phyloP scores from a whole-genome alignment of 257 asterid species.

The Ehretia macrophylla region DNA sequence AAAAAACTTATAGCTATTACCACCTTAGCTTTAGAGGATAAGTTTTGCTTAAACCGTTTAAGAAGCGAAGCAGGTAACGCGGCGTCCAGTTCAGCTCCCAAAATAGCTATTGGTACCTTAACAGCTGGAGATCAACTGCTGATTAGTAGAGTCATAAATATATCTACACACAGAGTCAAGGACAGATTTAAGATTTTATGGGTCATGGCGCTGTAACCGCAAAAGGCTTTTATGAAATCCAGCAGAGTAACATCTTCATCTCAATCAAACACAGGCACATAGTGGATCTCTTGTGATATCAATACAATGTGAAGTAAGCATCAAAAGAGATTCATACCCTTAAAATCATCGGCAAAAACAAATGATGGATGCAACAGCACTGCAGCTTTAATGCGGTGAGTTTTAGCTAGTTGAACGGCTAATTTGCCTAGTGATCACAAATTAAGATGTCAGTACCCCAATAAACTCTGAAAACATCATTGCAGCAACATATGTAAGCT shows the following conservation, averaged over 20 bases:
- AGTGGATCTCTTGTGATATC: too few species aligned
- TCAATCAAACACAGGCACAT: too few species aligned
- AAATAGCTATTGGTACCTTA: slow-evolving; percentile 43
- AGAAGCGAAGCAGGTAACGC: slow-evolving; percentile 45
- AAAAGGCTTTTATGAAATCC: too few species aligned
- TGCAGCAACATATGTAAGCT: background rate
- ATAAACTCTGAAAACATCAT: background rate
- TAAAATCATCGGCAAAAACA: slow-evolving; percentile 44
- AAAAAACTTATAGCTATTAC: slow-evolving; percentile 9
- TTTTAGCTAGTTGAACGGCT: slow-evolving; percentile 36
- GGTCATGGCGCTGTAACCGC: too few species aligned
- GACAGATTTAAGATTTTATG: too few species aligned
- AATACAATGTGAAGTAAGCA: background rate
- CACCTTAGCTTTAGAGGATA: slow-evolving; percentile 50
- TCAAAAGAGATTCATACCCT: slow-evolving; percentile 27
- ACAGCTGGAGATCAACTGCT: slow-evolving; percentile 35
- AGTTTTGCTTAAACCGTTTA: slow-evolving; percentile 37
- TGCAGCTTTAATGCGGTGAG: slow-evolving; percentile 43
- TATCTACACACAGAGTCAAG: too few species aligned
- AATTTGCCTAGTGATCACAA: slow-evolving; percentile 44
- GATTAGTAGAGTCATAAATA: background rate
- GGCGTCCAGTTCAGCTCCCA: slow-evolving; percentile 58
- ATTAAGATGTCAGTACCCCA: background rate
- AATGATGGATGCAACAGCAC: slow-evolving; percentile 50
- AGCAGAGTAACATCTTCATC: too few species aligned